Base-by-base conservation (phyloP, 106 monocot species). In the Dendrobium huoshanense region DNA sequence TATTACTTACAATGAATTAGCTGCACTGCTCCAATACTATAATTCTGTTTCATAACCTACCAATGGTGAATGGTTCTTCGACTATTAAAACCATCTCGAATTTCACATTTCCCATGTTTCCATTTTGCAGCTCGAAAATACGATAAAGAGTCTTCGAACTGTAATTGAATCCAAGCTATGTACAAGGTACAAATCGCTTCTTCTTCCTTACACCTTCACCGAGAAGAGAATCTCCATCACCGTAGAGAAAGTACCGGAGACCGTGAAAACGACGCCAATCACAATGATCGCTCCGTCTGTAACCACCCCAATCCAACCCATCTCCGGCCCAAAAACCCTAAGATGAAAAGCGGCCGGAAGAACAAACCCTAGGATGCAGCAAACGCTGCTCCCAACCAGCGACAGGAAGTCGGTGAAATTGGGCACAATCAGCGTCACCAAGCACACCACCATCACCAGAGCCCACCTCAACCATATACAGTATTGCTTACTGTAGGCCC, bases 341-440 rank as follows among this genome's bases (percentile, higher is more conserved):
- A 90, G 75, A 77, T 90, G 90, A 59, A 90, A 90, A 10, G 80
- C 68, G 4, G 90, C 83, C 1, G 90, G 90, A 41, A 90, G 79
- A 48, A 90, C 90, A 20, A 90, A 88, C 22, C 85, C 87, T 4
- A 90, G 79, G 56, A 88, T 47, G 44, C 81, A 77, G 24, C 90
- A 90, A n/a, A 90, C 83, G 67, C 87, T 90, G 81, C 87, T 86
- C 24, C 90, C 90, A 40, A 90, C 88, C 9, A 90, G 83, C 9
- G 90, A 90, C n/a, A 90, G 49, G 67, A 90, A 90, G 41, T 90
- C 90, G 2, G 90, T 77, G 67, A 90, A 90, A 79, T 90, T 90
- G 40, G 90, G 90, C 11, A 90, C 90, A 4, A 85, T 40, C 41
- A 81, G 72, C 16, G 90, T 87, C 79, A 81, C 77, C 61, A 88